Evolutionary conservation across 2,329 filamentous ascomycete genomes (phyloP), one percentile per base, ranked within the genome.

Genomic region (Clonostachys sp.): DNA sequence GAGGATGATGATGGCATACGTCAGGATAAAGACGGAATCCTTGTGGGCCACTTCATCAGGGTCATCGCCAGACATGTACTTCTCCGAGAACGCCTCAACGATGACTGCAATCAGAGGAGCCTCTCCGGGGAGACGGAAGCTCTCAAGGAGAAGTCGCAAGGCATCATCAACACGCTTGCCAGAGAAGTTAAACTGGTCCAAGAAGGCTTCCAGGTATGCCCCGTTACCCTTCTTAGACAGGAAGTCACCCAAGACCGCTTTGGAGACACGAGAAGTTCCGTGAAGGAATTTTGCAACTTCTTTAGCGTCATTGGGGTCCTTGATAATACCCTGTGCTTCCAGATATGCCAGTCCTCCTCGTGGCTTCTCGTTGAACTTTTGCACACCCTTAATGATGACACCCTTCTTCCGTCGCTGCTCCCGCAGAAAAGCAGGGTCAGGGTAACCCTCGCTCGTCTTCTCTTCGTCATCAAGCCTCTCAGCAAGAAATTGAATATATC

Each of bases 1-100:
- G 48, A 99, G 74, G 82, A 99, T 91, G 64, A 99, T 96, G 59
- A 96, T 95, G 36, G 91, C 94, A 62, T 99, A 99, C 0, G 89
- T 92, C 45, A 99, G 74, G 43, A 99, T 83, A 59, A 89, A 99
- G 18, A 94, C 84, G 8, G 91, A 84, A 63, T 99, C 94, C 57
- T 89, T 87, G 59, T 95, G 85, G 7, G 84, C 87, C 52, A 97
- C 84, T 18, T 84, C 87, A 46, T 87, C 80, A 1, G 88, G 86
- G 24, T 82, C 78, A 6, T 80, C 81, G 50, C 81, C 82, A 9
- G 78, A 71, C 63, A 86, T 87, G 63, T 95, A 99, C 61, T 89
- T 89, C 54, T 92, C 88, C 1, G 89, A 81, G 64, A 99, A 99
- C 12, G 82, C 83, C 5, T 83, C 91, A 36, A 99, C 81, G 55